Conservation (phyloP, 140 eudicot genomes). For the Cichorium intybus region DNA sequence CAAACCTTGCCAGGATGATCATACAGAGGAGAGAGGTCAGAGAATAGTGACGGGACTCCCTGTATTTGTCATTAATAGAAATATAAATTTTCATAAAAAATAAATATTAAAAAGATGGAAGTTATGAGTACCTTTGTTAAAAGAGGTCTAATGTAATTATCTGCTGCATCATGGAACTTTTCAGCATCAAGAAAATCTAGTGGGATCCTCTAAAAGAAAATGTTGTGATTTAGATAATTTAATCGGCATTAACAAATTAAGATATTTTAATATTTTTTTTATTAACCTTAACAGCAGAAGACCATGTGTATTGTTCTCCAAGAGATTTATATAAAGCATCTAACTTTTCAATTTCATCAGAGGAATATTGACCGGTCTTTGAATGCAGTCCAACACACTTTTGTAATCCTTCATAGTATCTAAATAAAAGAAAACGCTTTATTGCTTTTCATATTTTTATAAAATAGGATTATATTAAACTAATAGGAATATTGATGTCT, state of each 20-base stretch:
- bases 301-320: conserved; percentile 72
- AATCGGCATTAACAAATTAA: conserved; percentile 3
- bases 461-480: background rate
- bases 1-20: conserved; percentile 95
- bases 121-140: conserved; percentile 62
- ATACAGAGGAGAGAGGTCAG: conserved; percentile 97
- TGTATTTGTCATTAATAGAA: conserved; percentile 25
- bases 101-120: background rate
- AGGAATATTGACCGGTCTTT: conserved; percentile 57
- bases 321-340: conserved; percentile 78
- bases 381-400: conserved; percentile 75
- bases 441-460: background rate
- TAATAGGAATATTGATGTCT: background rate
- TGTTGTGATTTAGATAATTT: conserved; percentile 5
- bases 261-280: background rate
- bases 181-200: conserved; percentile 83
- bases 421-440: conserved; percentile 23
- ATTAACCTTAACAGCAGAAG: conserved; percentile 96
- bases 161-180: conserved; percentile 78
- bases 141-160: conserved; percentile 71
- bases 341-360: conserved; percentile 68
- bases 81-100: conserved; percentile 18
- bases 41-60: conserved; percentile 98
- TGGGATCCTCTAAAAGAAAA: conserved; percentile 74
- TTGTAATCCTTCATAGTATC: conserved; percentile 94